These are phyloP conservation scores for Paecilomyces sp. DNA, from an alignment of 2,329 filamentous ascomycete genomes.

Conservation along the genomic window DNA sequence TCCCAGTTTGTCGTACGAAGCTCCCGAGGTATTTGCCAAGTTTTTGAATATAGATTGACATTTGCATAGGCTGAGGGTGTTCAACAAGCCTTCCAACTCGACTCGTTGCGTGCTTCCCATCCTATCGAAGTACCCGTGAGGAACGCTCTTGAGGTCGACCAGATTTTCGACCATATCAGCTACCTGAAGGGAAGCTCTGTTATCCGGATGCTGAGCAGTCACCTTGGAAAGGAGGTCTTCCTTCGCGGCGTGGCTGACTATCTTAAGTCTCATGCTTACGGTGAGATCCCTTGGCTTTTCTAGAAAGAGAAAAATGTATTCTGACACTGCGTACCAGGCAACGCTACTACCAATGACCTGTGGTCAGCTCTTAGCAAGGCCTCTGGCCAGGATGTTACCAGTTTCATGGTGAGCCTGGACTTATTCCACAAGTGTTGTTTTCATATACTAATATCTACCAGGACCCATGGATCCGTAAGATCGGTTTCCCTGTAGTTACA, in stretches of 20 bases:
- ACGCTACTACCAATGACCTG: constrained; percentile 85
- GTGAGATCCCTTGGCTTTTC: constrained; percentile 32
- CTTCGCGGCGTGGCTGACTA: constrained; percentile 85
- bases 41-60: constrained; percentile 30
- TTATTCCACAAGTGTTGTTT: neutral
- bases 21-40: constrained; percentile 44
- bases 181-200: constrained; percentile 95
- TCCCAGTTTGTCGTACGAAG: constrained; percentile 78
- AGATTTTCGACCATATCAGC: constrained; percentile 95
- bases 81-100: constrained; percentile 83
- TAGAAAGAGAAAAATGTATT: neutral
- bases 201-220: constrained; percentile 89
- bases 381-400: constrained; percentile 77
- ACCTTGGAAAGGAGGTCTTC: constrained; percentile 83
- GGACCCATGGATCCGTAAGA: constrained; percentile 88
- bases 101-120: constrained; percentile 85
- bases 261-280: constrained; percentile 79
- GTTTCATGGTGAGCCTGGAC: constrained; percentile 60
- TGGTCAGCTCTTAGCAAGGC: constrained; percentile 84
- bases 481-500: constrained; percentile 86
- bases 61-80: constrained; percentile 69
- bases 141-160: constrained; percentile 91
- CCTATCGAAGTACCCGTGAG: constrained; percentile 93
- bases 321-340: constrained; percentile 29
- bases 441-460: constrained; percentile 15